A percentile compares a stretch with the other conserved stretches of the same genome.
Evolutionary conservation across 495 filamentous ascomycete genomes (phyloP).

Genomic region (Penicillium bovifimosum): DNA sequence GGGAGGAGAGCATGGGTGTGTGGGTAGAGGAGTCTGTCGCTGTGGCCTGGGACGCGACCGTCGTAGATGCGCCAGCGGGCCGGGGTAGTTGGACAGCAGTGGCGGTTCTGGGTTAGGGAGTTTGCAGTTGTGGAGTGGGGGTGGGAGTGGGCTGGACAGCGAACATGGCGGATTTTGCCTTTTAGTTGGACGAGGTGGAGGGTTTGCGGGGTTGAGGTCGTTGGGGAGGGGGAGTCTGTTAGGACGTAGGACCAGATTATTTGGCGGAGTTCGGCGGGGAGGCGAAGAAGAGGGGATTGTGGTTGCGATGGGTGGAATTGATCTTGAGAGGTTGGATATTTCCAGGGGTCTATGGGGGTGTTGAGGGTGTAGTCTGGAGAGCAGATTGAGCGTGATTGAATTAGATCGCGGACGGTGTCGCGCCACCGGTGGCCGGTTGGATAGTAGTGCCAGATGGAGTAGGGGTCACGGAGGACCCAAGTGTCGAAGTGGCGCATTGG

Average conservation of each 20-base stretch:
- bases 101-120: conserved; percentile 30
- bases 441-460: conserved; percentile 44
- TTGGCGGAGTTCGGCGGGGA: conserved; percentile 51
- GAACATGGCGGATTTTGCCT: conserved; percentile 38
- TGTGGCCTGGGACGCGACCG: conserved; percentile 13
- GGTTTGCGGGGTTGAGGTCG: conserved; percentile 23
- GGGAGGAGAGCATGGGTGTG: conserved; percentile 34
- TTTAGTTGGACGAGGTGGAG: conserved; percentile 40
- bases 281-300: conserved; percentile 22
- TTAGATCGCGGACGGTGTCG: conserved; percentile 37
- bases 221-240: conserved; percentile 4
- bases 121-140: not conserved
- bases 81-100: conserved; percentile 34
- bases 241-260: conserved; percentile 53
- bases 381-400: conserved; percentile 39
- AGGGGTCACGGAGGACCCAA: conserved; percentile 43
- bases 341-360: conserved; percentile 14
- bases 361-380: conserved; percentile 14
- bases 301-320: conserved; percentile 18
- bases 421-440: conserved; percentile 38
- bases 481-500: conserved; percentile 45
- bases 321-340: conserved; percentile 11
- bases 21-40: conserved; percentile 35
- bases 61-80: conserved; percentile 35
- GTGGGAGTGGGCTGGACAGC: conserved; percentile 17